Conservation (phyloP, 2,329 filamentous ascomycete genomes). For the Aspergillus glaucus region DNA sequence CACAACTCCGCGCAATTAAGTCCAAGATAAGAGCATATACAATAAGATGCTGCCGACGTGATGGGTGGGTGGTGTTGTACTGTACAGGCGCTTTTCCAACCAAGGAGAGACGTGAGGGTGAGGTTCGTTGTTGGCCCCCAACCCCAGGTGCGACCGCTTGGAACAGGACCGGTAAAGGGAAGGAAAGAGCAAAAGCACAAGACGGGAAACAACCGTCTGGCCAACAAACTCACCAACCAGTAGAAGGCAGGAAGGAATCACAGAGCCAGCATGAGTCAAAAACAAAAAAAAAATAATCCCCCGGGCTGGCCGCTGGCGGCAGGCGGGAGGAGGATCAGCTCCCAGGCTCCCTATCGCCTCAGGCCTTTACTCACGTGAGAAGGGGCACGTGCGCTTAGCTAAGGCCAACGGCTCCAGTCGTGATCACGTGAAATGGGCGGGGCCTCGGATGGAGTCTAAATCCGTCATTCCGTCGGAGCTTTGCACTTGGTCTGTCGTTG, state of each 20-base stretch:
- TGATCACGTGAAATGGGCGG: neutral
- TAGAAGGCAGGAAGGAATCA: conserved; percentile 14
- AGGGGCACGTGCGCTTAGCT: conserved; percentile 9
- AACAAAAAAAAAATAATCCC: conserved; percentile 8
- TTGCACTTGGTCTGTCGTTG: neutral
- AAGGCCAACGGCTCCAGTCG: neutral
- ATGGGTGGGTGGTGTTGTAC: neutral
- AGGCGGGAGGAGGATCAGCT: conserved; percentile 20
- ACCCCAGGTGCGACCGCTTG: conserved; percentile 23
- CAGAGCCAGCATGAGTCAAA: conserved; percentile 13
- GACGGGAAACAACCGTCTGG: conserved; percentile 24
- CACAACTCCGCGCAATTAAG: conserved; percentile 8
- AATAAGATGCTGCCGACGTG: neutral
- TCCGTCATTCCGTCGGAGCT: neutral
- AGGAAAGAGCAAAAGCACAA: conserved; percentile 19
- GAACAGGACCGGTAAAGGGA: conserved; percentile 18
- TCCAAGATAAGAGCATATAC: conserved; percentile 9
- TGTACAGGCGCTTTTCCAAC: conserved; percentile 15
- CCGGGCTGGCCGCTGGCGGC: conserved; percentile 16
- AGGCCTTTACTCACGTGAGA: conserved; percentile 13
- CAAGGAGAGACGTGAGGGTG: conserved; percentile 24
- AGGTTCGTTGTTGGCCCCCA: conserved; percentile 23
- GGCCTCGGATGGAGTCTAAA: conserved; percentile 1
- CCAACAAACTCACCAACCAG: conserved; percentile 21
- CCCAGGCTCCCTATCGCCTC: conserved; percentile 12